Base-by-base conservation (phyloP, 352 stramenopile genomes). In the Globisporangium megalacanthum region DNA sequence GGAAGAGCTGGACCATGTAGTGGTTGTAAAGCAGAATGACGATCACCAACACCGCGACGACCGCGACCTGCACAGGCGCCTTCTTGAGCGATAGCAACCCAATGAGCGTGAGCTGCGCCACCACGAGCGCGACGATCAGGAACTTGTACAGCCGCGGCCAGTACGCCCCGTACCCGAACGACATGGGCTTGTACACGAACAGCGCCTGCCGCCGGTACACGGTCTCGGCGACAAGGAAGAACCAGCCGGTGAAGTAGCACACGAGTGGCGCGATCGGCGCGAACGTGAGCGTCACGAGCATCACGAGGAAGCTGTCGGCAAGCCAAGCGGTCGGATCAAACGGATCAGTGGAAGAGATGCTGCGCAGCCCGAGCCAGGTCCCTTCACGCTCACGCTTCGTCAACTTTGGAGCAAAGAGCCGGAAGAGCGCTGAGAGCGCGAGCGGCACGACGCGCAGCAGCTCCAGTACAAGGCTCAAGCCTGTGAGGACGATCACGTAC, bases 81-180 rank as follows among this genome's bases (percentile, higher is more conserved):
- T 89, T 77, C 65, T 94, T 94, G 53, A 94, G 78, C 54, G 82
- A 90, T 10, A 94, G 64, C 57, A 94, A 63, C 20, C 84, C 84
- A 20, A 94, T 74, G 39, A 94, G 67, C 25, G 84, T 91, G 47
- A 88, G 56, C 59, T 94, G 84, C 14, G 80, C 67, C 19, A 94
- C 70, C 4, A 94, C 63, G 17, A 94, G 72, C 35, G 82, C 77
- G 15, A 77, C 67, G 47, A 94, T 81, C 58, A 88, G 67, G 56
- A 94, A 94, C 49, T 75, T 77, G 62, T 83, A 92, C 33, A 94
- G 52, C 2, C 72, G 79, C 33, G 81, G 84, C 84, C 84, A 94
- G 62, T 73, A 91, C 37, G 79, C 79, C 15, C 84, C 84, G 14
- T 84, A 73, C 0, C 78, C 72, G 52, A 85, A 75, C 5, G 60